A percentile compares a stretch with the other conserved stretches of the same genome.
phyloP scores from a whole-genome alignment of 2,329 filamentous ascomycete genomes.

The Westerdykella ornata region DNA sequence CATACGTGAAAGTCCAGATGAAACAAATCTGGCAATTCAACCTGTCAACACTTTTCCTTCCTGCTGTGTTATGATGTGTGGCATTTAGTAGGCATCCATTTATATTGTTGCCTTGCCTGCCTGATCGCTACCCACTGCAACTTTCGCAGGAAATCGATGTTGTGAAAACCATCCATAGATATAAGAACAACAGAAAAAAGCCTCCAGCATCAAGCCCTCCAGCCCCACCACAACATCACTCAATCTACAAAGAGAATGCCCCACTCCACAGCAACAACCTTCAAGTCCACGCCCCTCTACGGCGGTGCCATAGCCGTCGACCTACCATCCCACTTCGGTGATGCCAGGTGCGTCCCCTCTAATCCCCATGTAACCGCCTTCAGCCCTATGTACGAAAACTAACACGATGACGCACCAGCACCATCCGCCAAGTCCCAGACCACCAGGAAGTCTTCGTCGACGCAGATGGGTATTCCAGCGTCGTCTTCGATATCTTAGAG shows the following conservation, averaged over 20 bases:
- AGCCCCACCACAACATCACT: slow-evolving; percentile 5
- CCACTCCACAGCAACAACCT: slow-evolving; percentile 45
- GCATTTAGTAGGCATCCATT: slow-evolving; percentile 17
- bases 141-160: slow-evolving; percentile 12
- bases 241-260: neutral
- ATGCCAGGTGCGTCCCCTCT: slow-evolving; percentile 57
- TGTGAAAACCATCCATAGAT: slow-evolving; percentile 11
- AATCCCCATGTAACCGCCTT: slow-evolving; percentile 6
- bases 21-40: slow-evolving; percentile 5
- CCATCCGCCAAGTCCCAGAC: slow-evolving; percentile 68
- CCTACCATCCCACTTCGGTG: slow-evolving; percentile 60
- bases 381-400: neutral
- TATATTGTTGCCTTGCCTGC: slow-evolving; percentile 28
- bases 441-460: slow-evolving; percentile 93
- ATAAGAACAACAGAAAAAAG: slow-evolving; percentile 15
- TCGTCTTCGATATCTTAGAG: slow-evolving; percentile 88
- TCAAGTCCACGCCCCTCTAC: slow-evolving; percentile 56
- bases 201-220: slow-evolving; percentile 9
- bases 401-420: slow-evolving; percentile 41
- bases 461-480: slow-evolving; percentile 70
- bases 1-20: neutral
- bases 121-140: slow-evolving; percentile 29
- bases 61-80: slow-evolving; percentile 4
- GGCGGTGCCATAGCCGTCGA: slow-evolving; percentile 66
- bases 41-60: neutral